Evolutionary conservation across 139 green algal species (phyloP).

Genomic region (Nannochloris sp.): DNA sequence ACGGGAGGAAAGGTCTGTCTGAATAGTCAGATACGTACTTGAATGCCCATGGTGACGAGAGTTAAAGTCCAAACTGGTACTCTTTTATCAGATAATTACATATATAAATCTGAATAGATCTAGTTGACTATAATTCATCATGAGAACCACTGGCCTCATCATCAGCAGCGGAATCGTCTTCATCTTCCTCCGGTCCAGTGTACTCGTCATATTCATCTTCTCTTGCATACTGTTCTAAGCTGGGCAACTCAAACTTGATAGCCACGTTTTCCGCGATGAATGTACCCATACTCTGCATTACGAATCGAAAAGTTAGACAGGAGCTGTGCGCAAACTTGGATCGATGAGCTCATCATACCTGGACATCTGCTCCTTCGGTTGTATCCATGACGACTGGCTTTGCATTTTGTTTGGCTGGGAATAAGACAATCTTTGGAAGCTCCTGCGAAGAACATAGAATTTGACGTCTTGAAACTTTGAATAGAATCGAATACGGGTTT

Average conservation of each 20-base stretch:
- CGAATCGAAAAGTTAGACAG: background rate
- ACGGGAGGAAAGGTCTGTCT: too few relatives aligned
- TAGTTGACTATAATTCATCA: background rate
- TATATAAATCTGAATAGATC: too few relatives aligned
- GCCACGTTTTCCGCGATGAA: background rate
- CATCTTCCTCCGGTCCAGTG: background rate
- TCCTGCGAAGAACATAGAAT: slow-evolving; percentile 10
- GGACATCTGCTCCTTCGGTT: background rate
- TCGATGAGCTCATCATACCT: background rate
- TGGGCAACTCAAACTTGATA: slow-evolving; percentile 2
- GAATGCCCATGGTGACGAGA: background rate
- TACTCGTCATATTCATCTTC: slow-evolving; percentile 4
- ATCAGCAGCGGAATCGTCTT: background rate
- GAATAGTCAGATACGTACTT: background rate
- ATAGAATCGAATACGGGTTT: background rate
- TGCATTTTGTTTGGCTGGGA: slow-evolving; percentile 20
- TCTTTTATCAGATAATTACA: too few relatives aligned
- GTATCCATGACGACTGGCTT: slow-evolving; percentile 5
- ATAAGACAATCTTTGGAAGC: slow-evolving; percentile 30
- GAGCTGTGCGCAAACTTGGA: background rate
- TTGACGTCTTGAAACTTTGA: background rate
- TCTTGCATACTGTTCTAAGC: background rate
- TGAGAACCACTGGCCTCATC: background rate
- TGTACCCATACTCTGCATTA: background rate
- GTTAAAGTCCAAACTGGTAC: too few relatives aligned